Base-by-base conservation (phyloP, 1,284 basidiomycete species). In the Leucoagaricus sp. region DNA sequence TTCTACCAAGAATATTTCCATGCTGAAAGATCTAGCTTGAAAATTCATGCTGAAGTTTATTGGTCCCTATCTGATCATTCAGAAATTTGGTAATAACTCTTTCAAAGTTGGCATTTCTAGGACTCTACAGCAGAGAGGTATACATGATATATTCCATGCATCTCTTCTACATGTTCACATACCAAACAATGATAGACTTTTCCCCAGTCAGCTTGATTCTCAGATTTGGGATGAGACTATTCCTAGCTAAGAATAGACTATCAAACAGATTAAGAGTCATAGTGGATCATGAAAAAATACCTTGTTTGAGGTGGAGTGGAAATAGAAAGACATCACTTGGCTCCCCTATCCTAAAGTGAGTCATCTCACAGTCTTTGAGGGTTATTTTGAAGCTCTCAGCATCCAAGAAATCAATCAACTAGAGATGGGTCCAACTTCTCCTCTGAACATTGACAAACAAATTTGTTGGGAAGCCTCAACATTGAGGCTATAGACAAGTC, bases 81-180 rank as follows among this genome's bases (percentile, higher is more conserved):
- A 44, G 21, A 28, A 51, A 7, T 61, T 48, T 17, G 15, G 38
- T 10, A 56, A 56, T 25, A 49, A 42, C 36, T 59, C 53, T 0
- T 55, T 23, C 23, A n/a, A 26, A 2, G 7, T 53, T 64, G 61
- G 64, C 1, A 21, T 69, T 2, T 59, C 65, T 0, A 8, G 17
- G 4, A 47, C 53, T 26, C 26, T 69, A 23, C 58, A 55, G 23
- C 28, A 38, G 9, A 17, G 63, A 23, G 67, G 65, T 3, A 53
- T 64, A 3, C 63, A 69, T 41, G 44, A 64, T 28, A 56, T 64
- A 2, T 69, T 67, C 49, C 65, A 69, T 48, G 58, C 61, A 3
- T 65, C 65, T 0, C 44, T 67, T 17, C 45, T 69, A 9, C 36
- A 61, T 1, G 49, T 63, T 1, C 64, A 67, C 48, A 28, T 61